Base-by-base conservation (phyloP, 352 stramenopile species). In the Globisporangium rhizosaccharum region DNA sequence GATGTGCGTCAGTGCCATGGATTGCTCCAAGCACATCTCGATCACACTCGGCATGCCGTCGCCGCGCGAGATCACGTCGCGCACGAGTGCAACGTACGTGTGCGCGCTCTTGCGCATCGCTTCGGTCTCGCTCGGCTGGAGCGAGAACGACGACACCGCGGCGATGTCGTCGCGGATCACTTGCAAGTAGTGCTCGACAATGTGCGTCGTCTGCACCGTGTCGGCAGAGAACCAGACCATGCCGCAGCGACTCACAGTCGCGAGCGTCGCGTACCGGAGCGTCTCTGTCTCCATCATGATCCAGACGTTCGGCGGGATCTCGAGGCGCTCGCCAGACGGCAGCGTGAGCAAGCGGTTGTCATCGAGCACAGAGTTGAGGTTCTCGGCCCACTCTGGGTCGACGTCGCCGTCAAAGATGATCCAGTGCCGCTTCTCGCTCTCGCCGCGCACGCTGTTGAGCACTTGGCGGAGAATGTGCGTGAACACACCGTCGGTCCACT, bases 211-310 rank as follows among this genome's bases (percentile, higher is more conserved):
- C 42, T 96, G 88, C 52, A 99, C 85, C 14, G 93, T 99, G 50
- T 98, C 96, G 33, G 96, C 79, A 33, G 93, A 97, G 67, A 99
- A 99, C 96, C 97, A 99, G 33, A 99, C 92, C 96, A 99, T 99
- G 25, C 98, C 98, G 68, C 97, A 99, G 53, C 98, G 94, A 86
- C 89, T 98, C 44, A 99, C 98, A n/a, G 98, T 99, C 44, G 98
- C 98, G 17, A 98, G 87, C 26, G 98, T 99, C 10, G 98, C 98
- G 63, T 99, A 97, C 25, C 92, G 87, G 25, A 99, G 75, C 51
- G 92, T 99, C 59, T 99, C 97, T 3, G 99, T 98, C 78, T 99
- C 98, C 67, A 99, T 97, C 71, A 99, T 97, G 64, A 99, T 99
- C 71, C 96, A 96, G n/a, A 99, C 95, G 70, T 99, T 99, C 3